Evolutionary conservation across 2,329 filamentous ascomycete species (phyloP).

Genomic region (Emericellopsis atlantica): DNA sequence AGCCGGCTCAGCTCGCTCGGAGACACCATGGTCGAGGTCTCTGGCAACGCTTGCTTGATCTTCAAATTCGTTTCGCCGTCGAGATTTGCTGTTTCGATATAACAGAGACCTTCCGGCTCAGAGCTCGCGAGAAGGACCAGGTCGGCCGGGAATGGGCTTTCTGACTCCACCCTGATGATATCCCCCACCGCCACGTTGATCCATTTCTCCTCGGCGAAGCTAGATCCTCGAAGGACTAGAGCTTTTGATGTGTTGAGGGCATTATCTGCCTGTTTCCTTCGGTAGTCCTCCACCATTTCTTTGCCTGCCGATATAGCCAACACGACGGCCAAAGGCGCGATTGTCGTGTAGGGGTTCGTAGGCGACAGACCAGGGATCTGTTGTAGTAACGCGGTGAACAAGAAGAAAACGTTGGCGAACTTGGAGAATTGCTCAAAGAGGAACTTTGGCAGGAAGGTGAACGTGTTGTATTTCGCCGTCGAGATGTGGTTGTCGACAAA

Average conservation of each 20-base stretch:
- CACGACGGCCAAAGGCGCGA: constrained; percentile 83
- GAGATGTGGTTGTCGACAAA: constrained; percentile 96
- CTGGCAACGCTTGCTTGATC: constrained; percentile 93
- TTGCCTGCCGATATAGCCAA: constrained; percentile 91
- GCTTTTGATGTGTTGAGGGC: constrained; percentile 81
- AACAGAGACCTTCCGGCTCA: constrained; percentile 93
- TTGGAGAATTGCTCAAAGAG: constrained; percentile 97
- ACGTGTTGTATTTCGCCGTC: constrained; percentile 90
- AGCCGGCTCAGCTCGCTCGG: constrained; percentile 75
- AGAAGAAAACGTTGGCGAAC: constrained; percentile 98
- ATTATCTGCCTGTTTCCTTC: constrained; percentile 76
- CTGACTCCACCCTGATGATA: constrained; percentile 83
- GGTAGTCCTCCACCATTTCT: constrained; percentile 86
- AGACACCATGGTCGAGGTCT: constrained; percentile 81
- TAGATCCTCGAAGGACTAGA: constrained; percentile 68
- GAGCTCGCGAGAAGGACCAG: constrained; percentile 86
- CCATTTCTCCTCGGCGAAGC: constrained; percentile 83
- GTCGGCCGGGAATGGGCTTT: constrained; percentile 90
- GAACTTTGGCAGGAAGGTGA: constrained; percentile 93
- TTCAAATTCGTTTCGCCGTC: constrained; percentile 98
- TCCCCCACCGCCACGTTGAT: constrained; percentile 88
- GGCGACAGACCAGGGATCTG: constrained; percentile 93
- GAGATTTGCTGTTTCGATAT: constrained; percentile 95
- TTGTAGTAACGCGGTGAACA: constrained; percentile 89
- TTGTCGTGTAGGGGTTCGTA: constrained; percentile 91